Conservation (phyloP, 352 stramenopile genomes). For the Aphanomyces cochlioides region DNA sequence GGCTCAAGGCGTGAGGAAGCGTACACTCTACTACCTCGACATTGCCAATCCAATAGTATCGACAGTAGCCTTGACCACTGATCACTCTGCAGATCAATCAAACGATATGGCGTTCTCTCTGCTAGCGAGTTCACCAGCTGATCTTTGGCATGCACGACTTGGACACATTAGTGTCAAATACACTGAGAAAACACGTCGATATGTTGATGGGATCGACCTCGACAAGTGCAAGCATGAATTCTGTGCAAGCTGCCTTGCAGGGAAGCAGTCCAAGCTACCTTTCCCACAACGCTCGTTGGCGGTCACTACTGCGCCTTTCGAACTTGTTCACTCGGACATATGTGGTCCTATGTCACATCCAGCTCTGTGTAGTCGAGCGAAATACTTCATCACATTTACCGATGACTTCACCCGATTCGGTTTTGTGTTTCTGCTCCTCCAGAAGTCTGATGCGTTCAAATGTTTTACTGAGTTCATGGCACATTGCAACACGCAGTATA, state of each 20-base stretch:
- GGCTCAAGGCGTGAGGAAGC: neutral
- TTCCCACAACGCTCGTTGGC: neutral
- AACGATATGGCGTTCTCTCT: neutral
- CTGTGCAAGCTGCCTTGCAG: slow-evolving; percentile 23
- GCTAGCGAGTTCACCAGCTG: neutral
- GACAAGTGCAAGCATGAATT: neutral
- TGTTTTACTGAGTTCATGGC: slow-evolving; percentile 28
- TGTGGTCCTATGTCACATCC: slow-evolving; percentile 22
- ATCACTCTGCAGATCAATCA: neutral
- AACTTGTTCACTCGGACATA: slow-evolving; percentile 32
- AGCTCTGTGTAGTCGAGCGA: neutral
- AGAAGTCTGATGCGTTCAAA: slow-evolving; percentile 22
- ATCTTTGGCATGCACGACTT: slow-evolving; percentile 30
- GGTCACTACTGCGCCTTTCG: slow-evolving; percentile 3
- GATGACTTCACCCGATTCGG: slow-evolving; percentile 28
- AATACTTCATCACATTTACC: slow-evolving; percentile 26
- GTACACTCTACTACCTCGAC: neutral
- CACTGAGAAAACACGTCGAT: neutral
- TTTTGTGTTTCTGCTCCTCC: slow-evolving; percentile 20
- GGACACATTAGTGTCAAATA: slow-evolving; percentile 8
- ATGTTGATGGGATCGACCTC: neutral
- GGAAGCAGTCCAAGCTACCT: slow-evolving; percentile 17
- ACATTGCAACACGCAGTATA: slow-evolving; percentile 1
- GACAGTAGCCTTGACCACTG: neutral
- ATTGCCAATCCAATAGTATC: neutral